These are phyloP conservation scores for Eruca vesicaria DNA, from an alignment of 441 rosid species.

Conservation along the genomic window DNA sequence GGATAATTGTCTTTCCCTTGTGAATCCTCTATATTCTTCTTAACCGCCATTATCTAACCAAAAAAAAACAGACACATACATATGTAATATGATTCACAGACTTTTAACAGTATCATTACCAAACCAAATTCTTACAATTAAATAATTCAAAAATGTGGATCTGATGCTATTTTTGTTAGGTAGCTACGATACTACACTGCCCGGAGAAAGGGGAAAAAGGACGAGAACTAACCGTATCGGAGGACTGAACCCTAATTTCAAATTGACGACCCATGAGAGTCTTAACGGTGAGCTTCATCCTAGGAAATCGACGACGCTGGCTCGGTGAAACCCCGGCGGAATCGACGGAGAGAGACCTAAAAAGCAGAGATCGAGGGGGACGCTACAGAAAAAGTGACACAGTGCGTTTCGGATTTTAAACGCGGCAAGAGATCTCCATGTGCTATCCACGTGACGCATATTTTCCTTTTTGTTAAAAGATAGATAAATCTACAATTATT, in stretches of 20 bases:
- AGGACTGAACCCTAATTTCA: constrained; percentile 91
- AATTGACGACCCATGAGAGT: constrained; percentile 96
- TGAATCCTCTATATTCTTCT: constrained; percentile 95
- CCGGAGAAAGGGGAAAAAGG: background rate
- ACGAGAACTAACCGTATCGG: constrained; percentile 68
- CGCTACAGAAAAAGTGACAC: constrained; percentile 17
- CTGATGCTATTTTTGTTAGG: background rate
- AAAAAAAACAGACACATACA: background rate
- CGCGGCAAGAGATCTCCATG: constrained; percentile 37
- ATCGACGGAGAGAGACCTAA: constrained; percentile 8
- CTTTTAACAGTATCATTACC: background rate
- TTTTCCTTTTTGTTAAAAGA: background rate
- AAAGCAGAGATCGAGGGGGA: constrained; percentile 29
- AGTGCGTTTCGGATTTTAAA: constrained; percentile 33
- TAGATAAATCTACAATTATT: background rate
- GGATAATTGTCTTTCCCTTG: constrained; percentile 97
- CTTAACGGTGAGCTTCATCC: constrained; percentile 95
- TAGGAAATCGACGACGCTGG: background rate
- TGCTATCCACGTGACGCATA: constrained; percentile 30
- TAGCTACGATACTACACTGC: background rate
- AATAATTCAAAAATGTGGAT: constrained; percentile 17
- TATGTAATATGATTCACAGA: background rate
- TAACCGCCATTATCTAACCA: constrained; percentile 86
- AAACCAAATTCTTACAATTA: background rate
- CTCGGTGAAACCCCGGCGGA: background rate